phyloP scores from a whole-genome alignment of 352 stramenopile genomes.

The Aphanomyces stellatus region DNA sequence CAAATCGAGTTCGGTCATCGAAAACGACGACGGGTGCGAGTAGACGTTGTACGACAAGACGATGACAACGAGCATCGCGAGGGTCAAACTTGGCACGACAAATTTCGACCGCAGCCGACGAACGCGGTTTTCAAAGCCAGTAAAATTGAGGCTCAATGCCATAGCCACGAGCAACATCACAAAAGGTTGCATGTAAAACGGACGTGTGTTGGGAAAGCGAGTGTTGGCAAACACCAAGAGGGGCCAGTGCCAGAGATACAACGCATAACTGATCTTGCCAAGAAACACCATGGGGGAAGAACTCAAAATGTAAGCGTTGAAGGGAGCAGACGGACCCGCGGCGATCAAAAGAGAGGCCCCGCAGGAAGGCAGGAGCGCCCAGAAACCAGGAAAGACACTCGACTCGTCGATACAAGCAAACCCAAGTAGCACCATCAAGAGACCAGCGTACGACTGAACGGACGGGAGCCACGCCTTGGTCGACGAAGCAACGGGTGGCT shows the following conservation, averaged over 20 bases:
- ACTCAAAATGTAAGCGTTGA: conserved; percentile 9
- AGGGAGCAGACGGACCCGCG: neutral
- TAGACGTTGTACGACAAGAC: neutral
- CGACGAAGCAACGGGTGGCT: neutral
- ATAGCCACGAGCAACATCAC: conserved; percentile 10
- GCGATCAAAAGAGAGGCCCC: conserved; percentile 9
- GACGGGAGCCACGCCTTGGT: no score
- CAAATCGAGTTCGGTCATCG: conserved; percentile 8
- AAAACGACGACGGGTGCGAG: conserved; percentile 3
- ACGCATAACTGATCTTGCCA: conserved; percentile 18
- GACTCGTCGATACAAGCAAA: conserved; percentile 1
- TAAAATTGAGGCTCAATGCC: conserved; percentile 14
- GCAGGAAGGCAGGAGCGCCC: neutral
- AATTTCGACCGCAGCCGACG: conserved; percentile 10
- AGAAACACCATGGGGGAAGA: neutral
- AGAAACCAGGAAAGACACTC: conserved; percentile 19
- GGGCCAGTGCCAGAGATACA: conserved; percentile 19
- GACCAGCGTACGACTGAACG: neutral
- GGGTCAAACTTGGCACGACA: neutral
- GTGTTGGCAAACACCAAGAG: conserved; percentile 15
- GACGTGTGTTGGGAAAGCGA: conserved; percentile 7
- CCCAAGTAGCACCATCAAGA: neutral
- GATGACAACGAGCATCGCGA: neutral
- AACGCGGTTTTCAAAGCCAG: conserved; percentile 7
- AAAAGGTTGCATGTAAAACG: conserved; percentile 11